Base-by-base conservation (phyloP, 2,329 filamentous ascomycete genomes). In the Xylaria sp. region DNA sequence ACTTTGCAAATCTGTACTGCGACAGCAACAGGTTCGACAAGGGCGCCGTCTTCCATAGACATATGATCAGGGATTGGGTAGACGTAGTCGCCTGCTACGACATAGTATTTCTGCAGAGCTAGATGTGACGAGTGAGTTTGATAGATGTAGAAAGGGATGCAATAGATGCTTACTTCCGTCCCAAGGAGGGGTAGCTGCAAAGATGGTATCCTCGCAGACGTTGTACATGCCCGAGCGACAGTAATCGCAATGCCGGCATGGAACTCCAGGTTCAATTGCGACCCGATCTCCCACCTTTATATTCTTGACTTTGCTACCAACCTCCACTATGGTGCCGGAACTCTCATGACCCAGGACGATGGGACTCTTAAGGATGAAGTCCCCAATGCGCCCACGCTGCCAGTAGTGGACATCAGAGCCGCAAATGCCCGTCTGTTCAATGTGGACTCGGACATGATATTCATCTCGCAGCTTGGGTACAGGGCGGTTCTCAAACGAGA, bases 11-110 rank as follows among this genome's bases (percentile, higher is more conserved):
- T 83, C 54, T 84, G 81, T 2, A 85, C 82, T 0, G 85, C 84
- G 0, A 87, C 84, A 0, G 84, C 81, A 0, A 86, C 75, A 0
- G 85, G 86, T 72, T 88, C 85, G 1, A 86, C 80, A 9, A 87
- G 73, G 0, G 85, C 85, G 1, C 82, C 85, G 29, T 86, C 82
- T 65, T 87, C 83, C 44, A 85, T 73, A 1, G 76, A 76, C 60
- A 87, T 77, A 53, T 81, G 75, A 0, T 76, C 74, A 0, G 83
- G 82, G 2, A 87, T 73, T 1, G 76, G 77, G 65, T 85, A 85
- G 66, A 81, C 81, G 66, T 79, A 86, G 71, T 85, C 83, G 0
- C 79, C 77, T 0, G 82, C 79, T 0, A 80, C 78, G 39, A 77
- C 78, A 72, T 83, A 86, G 73, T 83, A 86, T 66, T 82, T 85